These are phyloP conservation scores for Phytophthora syringae DNA, from an alignment of 352 stramenopile genomes.

Conservation along the genomic window DNA sequence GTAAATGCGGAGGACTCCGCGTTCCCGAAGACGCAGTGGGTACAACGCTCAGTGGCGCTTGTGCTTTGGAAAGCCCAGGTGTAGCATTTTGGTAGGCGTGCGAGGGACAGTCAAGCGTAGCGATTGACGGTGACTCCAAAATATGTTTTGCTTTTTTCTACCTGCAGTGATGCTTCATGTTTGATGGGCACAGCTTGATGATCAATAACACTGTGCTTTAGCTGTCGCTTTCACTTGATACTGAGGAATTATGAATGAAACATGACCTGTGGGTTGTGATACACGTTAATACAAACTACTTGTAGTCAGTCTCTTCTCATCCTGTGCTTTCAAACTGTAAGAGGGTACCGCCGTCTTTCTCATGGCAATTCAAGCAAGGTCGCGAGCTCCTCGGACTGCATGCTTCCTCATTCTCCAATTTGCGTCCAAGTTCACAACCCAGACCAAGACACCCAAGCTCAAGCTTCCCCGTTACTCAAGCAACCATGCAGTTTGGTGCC, in stretches of 20 bases:
- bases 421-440: slow-evolving; percentile 25
- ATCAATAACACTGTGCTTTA: no score
- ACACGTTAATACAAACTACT: no score
- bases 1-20: slow-evolving; percentile 57
- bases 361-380: background rate
- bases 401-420: slow-evolving; percentile 38
- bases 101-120: no score
- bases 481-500: slow-evolving; percentile 24
- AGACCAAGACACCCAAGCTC: slow-evolving; percentile 6
- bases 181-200: no score
- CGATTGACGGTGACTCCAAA: background rate
- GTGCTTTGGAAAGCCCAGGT: slow-evolving; percentile 75
- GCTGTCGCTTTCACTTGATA: no score
- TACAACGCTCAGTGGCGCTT: slow-evolving; percentile 83
- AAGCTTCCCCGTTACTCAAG: slow-evolving; percentile 1
- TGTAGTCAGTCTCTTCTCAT: no score
- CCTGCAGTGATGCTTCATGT: background rate
- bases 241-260: no score
- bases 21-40: slow-evolving; percentile 74
- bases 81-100: slow-evolving; percentile 24
- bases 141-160: background rate
- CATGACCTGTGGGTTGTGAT: no score
- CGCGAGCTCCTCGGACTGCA: background rate
- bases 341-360: no score
- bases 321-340: no score